Base-by-base conservation (phyloP, 1,284 basidiomycete genomes). In the Marasmius oreades region DNA sequence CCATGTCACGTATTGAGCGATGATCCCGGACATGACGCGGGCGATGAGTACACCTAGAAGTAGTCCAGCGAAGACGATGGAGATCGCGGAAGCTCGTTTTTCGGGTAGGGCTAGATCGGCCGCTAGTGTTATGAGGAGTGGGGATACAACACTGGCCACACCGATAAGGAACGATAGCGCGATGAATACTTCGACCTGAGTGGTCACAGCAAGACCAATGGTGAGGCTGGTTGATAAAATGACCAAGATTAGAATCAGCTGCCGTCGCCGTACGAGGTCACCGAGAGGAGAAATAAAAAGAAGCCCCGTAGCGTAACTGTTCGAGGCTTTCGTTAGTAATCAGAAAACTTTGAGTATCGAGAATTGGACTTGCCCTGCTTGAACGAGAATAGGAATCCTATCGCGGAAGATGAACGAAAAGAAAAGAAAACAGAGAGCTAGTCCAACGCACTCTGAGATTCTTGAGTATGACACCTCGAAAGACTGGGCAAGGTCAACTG, bases 41-140 rank as follows among this genome's bases (percentile, higher is more conserved):
- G 86, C 88, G 14, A 82, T 69, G 14, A 90, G 77, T 36, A 90
- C 70, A 16, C 89, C 88, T n/a, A 88, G 75, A 31, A 90, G 77
- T 20, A 90, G 79, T 80, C 5, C 77, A 74, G 22, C 72, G 24
- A 82, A 64, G 3, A 80, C 78, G 58, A 82, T 77, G 3, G 77
- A 77, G 53, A 84, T 75, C 2, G 79, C 74, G 36, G 73, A 71
- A 0, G 78, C 79, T 23, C 81, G 71, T 20, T 72, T 70, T 23
- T 78, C 70, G 0, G 77, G 72, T 0, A 76, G 78, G 0, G 81
- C 78, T 6, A 84, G 71, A 64, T 85, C 81, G 1, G 77, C 81
- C 1, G 80, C 77, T 54, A 82, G 75, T 0, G 81, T 79, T 28
- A 82, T 73, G 58, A 81, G 74, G 50, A 75, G 68, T 55, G 75